Percentiles rank a stretch among this genome's conserved stretches.
Conservation (phyloP, 1,139 yeast species). For the Suhomyces kunorum region DNA sequence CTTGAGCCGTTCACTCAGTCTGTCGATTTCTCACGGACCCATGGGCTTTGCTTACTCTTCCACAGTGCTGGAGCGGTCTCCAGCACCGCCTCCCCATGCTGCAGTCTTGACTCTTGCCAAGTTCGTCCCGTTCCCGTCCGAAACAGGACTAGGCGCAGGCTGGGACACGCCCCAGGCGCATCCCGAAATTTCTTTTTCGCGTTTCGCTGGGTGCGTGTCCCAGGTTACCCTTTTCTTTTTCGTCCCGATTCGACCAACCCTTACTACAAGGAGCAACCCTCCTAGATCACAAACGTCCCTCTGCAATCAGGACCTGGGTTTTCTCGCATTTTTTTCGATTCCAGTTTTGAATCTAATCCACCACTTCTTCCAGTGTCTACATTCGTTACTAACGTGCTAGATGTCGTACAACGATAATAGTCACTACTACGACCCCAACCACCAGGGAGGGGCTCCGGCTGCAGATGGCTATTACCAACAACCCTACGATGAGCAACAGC, state of each 20-base stretch:
- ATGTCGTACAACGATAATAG: slow-evolving; percentile 56
- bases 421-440: slow-evolving; percentile 51
- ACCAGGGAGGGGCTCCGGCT: slow-evolving; percentile 33
- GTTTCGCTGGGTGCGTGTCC: slow-evolving; percentile 11
- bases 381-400: slow-evolving; percentile 21
- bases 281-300: slow-evolving; percentile 10
- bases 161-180: slow-evolving; percentile 9
- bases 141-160: slow-evolving; percentile 2
- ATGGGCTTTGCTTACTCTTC: no score
- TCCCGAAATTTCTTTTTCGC: slow-evolving; percentile 12
- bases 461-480: slow-evolving; percentile 52
- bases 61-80: no score
- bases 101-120: neutral
- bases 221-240: slow-evolving; percentile 8
- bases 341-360: slow-evolving; percentile 7
- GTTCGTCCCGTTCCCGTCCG: neutral
- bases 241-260: slow-evolving; percentile 11
- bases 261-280: slow-evolving; percentile 12
- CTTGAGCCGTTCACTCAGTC: no score
- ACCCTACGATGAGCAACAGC: slow-evolving; percentile 37
- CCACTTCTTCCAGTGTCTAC: slow-evolving; percentile 11
- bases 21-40: no score
- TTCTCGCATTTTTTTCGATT: slow-evolving; percentile 11
- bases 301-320: slow-evolving; percentile 12
- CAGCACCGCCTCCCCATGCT: no score